Base-by-base conservation (phyloP, 2,329 filamentous ascomycete genomes). In the Saccharata proteae region DNA sequence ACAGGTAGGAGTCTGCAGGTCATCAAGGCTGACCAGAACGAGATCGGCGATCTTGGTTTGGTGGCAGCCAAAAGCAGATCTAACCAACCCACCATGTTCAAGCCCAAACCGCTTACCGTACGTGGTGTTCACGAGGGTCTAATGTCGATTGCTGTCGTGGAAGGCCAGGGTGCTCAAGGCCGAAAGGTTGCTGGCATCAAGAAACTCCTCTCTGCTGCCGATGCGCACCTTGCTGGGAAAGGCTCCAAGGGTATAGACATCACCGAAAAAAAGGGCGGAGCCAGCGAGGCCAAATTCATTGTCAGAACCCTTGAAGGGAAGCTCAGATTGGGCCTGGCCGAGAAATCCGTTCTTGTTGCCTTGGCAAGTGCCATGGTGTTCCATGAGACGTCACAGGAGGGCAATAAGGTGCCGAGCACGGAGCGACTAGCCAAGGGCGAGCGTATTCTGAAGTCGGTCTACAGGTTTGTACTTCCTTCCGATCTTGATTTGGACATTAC, bases 11-110 rank as follows among this genome's bases (percentile, higher is more conserved):
- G 77, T 47, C 59, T 94, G 27, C 70, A 78, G 21, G 77, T 93
- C 31, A 93, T 98, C 64, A 96, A 94, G 60, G 75, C 80, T 29
- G 86, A 96, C 45, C 90, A 98, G 51, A 85, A 90, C 47, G 85
- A 94, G 46, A 93, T 96, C 55, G 90, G 90, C 32, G 90, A 98
- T 54, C 68, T 98, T 8, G 90, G 90, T 8, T 65, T 96, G 19
- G 88, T 98, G 2, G 90, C 90, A 25, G 83, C 93, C 29, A 94
- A 96, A 64, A 94, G 85, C 59, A 75, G 88, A 55, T 83, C 80
- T 10, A 96, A 86, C 26, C 90, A 98, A 50, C 83, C 83, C 8
- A 96, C 90, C 14, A 94, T 98, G 85, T 94, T 96, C 66, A 93
- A 93, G 55, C 90, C 86, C 3, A 94, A 93, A 57, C 68, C 86